Base-by-base conservation (phyloP, 371 early-diverging fungal genomes). In the Apophysomyces variabilis region DNA sequence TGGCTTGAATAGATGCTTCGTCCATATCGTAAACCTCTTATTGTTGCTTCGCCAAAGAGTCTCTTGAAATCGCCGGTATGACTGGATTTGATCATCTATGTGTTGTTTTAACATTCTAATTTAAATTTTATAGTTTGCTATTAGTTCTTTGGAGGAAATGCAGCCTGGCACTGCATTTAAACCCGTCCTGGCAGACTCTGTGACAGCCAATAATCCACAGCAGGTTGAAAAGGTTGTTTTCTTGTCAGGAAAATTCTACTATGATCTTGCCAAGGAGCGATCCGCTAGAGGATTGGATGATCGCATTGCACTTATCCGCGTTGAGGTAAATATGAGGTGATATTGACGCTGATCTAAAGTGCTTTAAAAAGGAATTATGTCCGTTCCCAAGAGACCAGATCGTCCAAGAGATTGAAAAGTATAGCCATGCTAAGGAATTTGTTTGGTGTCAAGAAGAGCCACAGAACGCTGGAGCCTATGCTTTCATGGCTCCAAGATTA, bases 391-490 rank as follows among this genome's bases (percentile, higher is more conserved):
- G 83, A 67, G 80, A 85, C 9, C 86, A 90, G 37, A 67, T 97
- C 16, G 60, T 76, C 61, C 57, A 75, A n/a, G 90, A 90, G 66
- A 72, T 97, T 14, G 73, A 69, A 41, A 81, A 86, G 54, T 95
- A 86, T 73, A 63, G 72, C 14, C 82, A 84, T 35, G 93, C 88
- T 16, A 71, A 78, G 16, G 91, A 96, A 46, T 93, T 91, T 75
- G 78, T 90, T 2, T 98, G 95, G 93, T 90, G 92, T 65, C 99
- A 98, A 74, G 99, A 98, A 74, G 99, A 98, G 68, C 95, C 94
- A 14, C 90, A 93, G 76, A 98, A 98, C 76, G 90, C 91, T 16
- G 99, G 99, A 35, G 91, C 92, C 14, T 98, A 89, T 71, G 71
- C 91, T 5, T 96, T 91, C 82, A 89, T 96, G 68, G 91, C 86